Base-by-base conservation (phyloP, 2,329 filamentous ascomycete genomes). In the Colletotrichum gigasporum region DNA sequence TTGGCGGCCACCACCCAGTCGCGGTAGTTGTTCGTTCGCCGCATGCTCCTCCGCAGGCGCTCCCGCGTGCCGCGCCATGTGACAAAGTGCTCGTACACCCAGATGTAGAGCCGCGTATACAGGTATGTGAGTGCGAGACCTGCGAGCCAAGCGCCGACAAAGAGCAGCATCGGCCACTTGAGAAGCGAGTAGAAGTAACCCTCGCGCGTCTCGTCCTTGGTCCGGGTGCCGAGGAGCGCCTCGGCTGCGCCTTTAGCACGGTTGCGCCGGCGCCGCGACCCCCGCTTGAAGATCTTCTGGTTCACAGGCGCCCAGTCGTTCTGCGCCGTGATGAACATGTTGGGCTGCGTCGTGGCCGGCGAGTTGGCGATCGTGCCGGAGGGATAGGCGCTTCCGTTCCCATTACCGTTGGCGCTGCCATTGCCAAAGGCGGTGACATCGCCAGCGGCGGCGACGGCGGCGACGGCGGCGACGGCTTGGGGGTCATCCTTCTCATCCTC, bases 301-400 rank as follows among this genome's bases (percentile, higher is more conserved):
- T 91, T 90, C 11, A 98, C 88, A 0, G 96, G 96, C 14, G 92
- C 90, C 96, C 96, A 99, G 81, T 99, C 96, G 76, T 97, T 97
- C 73, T 96, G 88, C 39, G 96, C 95, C 3, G 93, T 92, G 71
- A 98, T 93, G 74, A 94, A 94, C 51, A 87, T 79, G 37, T 77
- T 79, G 62, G 78, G 76, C 34, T 73, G 69, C 12, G 52, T 67
- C 67, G 69, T 76, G 58, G 65, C 64, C n/a, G n/a, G n/a, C n/a
- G n/a, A n/a, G n/a, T n/a, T n/a, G n/a, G n/a, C n/a, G n/a, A n/a
- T n/a, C n/a, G n/a, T n/a, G n/a, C n/a, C n/a, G n/a, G n/a, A n/a
- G n/a, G n/a, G n/a, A n/a, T n/a, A n/a, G 42, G 52, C 63, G 14
- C 47, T 47, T 22, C 44, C 52, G 53, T 35, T 58, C 50, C 26